phyloP scores from a whole-genome alignment of 2,329 filamentous ascomycete species.

The Fusarium humuli region DNA sequence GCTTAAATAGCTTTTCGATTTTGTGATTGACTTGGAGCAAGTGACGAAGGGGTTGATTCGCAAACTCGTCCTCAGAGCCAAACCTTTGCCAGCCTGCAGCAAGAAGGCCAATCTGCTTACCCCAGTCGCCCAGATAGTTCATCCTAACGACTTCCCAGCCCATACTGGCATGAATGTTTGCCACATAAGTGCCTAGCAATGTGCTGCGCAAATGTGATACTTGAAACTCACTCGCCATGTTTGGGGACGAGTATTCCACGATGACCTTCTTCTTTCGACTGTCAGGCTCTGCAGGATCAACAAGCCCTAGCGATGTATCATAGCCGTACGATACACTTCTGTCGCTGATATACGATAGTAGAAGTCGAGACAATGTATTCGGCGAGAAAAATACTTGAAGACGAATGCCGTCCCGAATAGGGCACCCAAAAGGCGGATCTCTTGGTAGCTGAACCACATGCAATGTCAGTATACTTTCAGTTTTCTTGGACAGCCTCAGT shows the following conservation, averaged over 20 bases:
- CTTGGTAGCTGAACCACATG: conserved; percentile 31
- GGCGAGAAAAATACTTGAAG: conserved; percentile 40
- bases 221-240: conserved; percentile 79
- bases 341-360: conserved; percentile 41
- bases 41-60: conserved; percentile 74
- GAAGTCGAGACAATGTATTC: conserved; percentile 38
- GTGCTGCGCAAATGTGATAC: conserved; percentile 77
- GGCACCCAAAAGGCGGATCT: conserved; percentile 39
- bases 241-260: conserved; percentile 80
- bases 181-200: conserved; percentile 75
- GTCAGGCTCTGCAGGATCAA: conserved; percentile 17
- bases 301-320: conserved; percentile 33
- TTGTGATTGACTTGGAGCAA: conserved; percentile 76
- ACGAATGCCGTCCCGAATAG: conserved; percentile 43
- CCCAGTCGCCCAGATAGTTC: conserved; percentile 82
- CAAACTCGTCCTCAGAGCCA: conserved; percentile 72
- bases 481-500: not conserved
- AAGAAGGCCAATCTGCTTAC: conserved; percentile 74
- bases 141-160: conserved; percentile 76
- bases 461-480: conserved; percentile 21
- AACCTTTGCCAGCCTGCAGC: conserved; percentile 74
- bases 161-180: conserved; percentile 72
- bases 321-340: conserved; percentile 36
- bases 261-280: conserved; percentile 57
- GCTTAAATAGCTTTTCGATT: conserved; percentile 71